Percentiles rank a stretch among this genome's conserved stretches.
phyloP scores from a whole-genome alignment of 768 basidiomycete genomes.

The Phlegmacium glaucopus region DNA sequence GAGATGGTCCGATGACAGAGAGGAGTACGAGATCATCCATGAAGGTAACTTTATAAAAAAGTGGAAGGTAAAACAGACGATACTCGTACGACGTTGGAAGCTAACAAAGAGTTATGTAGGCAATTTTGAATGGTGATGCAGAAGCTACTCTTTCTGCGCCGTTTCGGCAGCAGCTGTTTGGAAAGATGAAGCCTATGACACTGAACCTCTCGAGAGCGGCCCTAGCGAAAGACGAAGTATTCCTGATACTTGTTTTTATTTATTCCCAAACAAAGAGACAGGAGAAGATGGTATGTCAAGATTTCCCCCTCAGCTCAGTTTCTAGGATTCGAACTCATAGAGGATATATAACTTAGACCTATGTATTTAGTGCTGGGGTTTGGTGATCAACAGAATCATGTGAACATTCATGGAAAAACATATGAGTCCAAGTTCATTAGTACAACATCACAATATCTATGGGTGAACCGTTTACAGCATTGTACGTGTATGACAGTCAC shows the following conservation, averaged over 20 bases:
- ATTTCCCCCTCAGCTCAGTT: not conserved
- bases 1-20: constrained; percentile 40
- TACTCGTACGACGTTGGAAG: constrained; percentile 9
- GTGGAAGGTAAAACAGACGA: constrained; percentile 2
- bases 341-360: constrained; percentile 10
- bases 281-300: constrained; percentile 30
- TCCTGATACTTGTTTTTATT: constrained; percentile 35
- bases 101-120: constrained; percentile 20
- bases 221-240: constrained; percentile 38
- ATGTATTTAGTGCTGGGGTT: constrained; percentile 14
- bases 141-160: constrained; percentile 41
- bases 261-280: constrained; percentile 38
- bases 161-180: constrained; percentile 46
- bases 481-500: too few species aligned
- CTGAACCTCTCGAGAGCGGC: constrained; percentile 39
- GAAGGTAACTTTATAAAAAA: constrained; percentile 46
- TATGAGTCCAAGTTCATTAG: too few species aligned
- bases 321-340: not conserved
- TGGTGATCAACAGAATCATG: too few species aligned
- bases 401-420: too few species aligned
- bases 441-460: too few species aligned
- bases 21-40: constrained; percentile 42
- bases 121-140: constrained; percentile 20
- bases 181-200: constrained; percentile 35
- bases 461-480: too few species aligned